These are phyloP conservation scores for Epichloe elymi DNA, from an alignment of 2,329 filamentous ascomycete species.

Conservation along the genomic window DNA sequence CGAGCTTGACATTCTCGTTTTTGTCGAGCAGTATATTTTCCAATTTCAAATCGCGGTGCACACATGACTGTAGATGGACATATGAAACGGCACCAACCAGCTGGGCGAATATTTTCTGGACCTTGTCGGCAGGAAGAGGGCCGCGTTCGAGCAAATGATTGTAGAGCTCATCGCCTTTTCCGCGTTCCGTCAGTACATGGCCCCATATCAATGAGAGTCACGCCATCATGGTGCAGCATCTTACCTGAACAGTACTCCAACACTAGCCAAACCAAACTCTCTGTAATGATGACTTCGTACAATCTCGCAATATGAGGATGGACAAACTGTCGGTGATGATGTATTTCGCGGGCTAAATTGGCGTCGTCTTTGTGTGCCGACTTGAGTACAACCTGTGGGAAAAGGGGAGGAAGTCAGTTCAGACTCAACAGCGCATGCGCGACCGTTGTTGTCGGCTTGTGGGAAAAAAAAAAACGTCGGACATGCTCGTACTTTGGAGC, in stretches of 20 bases:
- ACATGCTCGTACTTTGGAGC: slow-evolving; percentile 61
- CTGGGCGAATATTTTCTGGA: slow-evolving; percentile 92
- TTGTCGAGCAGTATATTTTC: slow-evolving; percentile 88
- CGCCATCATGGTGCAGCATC: slow-evolving; percentile 6
- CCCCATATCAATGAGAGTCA: background rate
- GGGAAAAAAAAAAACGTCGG: background rate
- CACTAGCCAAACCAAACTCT: slow-evolving; percentile 88
- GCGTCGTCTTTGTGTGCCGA: slow-evolving; percentile 92
- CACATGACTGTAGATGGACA: slow-evolving; percentile 88
- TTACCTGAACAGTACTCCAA: slow-evolving; percentile 89
- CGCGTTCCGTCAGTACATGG: background rate
- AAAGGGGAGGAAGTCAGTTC: background rate
- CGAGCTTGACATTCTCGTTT: slow-evolving; percentile 91
- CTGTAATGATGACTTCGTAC: slow-evolving; percentile 97
- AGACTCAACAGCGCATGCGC: background rate
- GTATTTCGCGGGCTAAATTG: slow-evolving; percentile 93
- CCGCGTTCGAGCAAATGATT: slow-evolving; percentile 87
- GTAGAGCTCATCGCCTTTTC: slow-evolving; percentile 85
- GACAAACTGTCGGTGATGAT: slow-evolving; percentile 94
- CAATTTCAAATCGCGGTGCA: slow-evolving; percentile 91
- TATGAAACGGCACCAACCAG: slow-evolving; percentile 90
- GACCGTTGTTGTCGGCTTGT: background rate
- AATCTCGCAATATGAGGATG: slow-evolving; percentile 93
- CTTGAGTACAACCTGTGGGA: slow-evolving; percentile 79
- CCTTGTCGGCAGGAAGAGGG: slow-evolving; percentile 69